These are phyloP conservation scores for Trichoderma virens DNA, from an alignment of 495 filamentous ascomycete genomes.

Conservation along the genomic window DNA sequence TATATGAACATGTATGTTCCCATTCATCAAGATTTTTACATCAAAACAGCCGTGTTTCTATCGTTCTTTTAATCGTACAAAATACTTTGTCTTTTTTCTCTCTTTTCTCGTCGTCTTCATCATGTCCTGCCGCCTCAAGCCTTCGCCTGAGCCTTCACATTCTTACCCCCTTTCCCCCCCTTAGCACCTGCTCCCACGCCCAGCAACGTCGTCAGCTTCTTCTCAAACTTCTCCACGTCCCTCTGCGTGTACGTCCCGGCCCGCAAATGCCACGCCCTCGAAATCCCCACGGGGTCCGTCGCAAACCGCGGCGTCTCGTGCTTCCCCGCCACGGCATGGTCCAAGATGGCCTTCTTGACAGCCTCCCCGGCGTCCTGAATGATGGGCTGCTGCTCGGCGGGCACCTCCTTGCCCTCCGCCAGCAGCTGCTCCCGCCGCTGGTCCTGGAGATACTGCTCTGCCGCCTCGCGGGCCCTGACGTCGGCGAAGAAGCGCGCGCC, in stretches of 20 bases:
- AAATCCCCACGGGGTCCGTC: conserved; percentile 5
- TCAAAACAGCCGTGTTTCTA: neutral
- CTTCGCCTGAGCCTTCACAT: conserved; percentile 7
- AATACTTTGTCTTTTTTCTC: neutral
- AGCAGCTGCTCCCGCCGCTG: neutral
- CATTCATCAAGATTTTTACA: neutral
- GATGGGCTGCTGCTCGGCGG: neutral
- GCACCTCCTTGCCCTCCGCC: neutral
- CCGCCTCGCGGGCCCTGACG: neutral
- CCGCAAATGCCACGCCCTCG: conserved; percentile 6
- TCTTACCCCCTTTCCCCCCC: neutral
- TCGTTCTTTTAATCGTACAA: conserved; percentile 11
- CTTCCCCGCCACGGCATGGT: conserved; percentile 4
- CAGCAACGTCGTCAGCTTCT: conserved; percentile 9
- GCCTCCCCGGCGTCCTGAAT: conserved; percentile 8
- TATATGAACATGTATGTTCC: no score
- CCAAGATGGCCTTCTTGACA: neutral
- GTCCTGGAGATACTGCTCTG: conserved; percentile 10
- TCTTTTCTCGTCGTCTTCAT: neutral
- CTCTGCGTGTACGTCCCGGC: conserved; percentile 3
- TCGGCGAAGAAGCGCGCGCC: conserved; percentile 8
- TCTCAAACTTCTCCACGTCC: conserved; percentile 8
- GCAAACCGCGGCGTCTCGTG: conserved; percentile 8
- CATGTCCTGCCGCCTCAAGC: neutral
- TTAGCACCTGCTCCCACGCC: neutral